phyloP scores from a whole-genome alignment of 2,329 filamentous ascomycete species.

The Sarocladiaceae sp. region DNA sequence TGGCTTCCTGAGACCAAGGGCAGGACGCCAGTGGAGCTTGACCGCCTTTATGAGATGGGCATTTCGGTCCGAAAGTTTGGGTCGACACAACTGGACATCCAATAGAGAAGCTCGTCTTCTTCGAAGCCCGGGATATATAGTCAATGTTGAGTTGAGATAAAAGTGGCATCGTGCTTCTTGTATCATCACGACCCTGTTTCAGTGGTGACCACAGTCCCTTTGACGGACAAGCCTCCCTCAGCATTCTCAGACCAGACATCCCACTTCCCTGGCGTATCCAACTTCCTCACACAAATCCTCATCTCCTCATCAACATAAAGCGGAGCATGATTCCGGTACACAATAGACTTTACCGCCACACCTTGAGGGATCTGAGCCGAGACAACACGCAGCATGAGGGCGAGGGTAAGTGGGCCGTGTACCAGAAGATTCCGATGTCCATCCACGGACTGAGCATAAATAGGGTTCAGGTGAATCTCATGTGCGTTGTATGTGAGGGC shows the following conservation, averaged over 20 bases:
- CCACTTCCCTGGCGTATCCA: constrained; percentile 41
- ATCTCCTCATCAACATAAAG: constrained; percentile 71
- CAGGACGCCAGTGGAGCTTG: too few species aligned
- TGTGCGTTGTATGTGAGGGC: constrained; percentile 92
- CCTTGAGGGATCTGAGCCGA: constrained; percentile 14
- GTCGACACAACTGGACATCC: too few species aligned
- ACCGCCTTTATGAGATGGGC: too few species aligned
- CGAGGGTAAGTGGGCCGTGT: constrained; percentile 79
- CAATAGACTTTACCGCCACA: constrained; percentile 46
- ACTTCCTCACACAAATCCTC: constrained; percentile 60
- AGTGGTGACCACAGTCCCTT: constrained; percentile 37
- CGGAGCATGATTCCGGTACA: constrained; percentile 79
- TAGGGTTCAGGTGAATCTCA: constrained; percentile 76
- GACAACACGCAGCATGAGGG: constrained; percentile 69
- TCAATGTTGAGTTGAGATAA: too few species aligned
- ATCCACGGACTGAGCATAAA: constrained; percentile 67
- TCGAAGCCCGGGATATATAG: too few species aligned
- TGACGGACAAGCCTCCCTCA: constrained; percentile 60
- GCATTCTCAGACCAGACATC: constrained; percentile 63
- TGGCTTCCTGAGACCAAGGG: too few species aligned
- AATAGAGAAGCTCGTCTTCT: too few species aligned
- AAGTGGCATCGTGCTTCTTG: too few species aligned
- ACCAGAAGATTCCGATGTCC: constrained; percentile 73
- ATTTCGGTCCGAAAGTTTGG: too few species aligned
- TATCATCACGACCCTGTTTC: constrained; percentile 31